Percentiles rank a stretch among this genome's conserved stretches.
These are phyloP conservation scores for Bertia moriformis DNA, from an alignment of 2,329 filamentous ascomycete species.

Conservation along the genomic window DNA sequence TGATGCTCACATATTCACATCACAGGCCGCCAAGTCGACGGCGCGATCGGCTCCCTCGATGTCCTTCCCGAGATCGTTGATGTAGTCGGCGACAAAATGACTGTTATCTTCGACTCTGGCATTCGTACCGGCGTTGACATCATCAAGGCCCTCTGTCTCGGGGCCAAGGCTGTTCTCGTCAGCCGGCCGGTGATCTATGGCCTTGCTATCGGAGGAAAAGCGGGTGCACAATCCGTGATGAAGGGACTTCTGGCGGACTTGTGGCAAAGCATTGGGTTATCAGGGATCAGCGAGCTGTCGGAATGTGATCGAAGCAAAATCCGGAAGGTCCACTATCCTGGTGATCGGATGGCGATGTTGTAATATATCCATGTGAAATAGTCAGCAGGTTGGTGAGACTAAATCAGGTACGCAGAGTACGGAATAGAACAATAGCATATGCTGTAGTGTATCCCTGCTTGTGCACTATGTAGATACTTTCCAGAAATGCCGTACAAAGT, in stretches of 20 bases:
- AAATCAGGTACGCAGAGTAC: too few species aligned
- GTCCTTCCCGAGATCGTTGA: slow-evolving; percentile 46
- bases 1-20: slow-evolving; percentile 2
- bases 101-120: slow-evolving; percentile 45
- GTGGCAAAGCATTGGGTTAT: slow-evolving; percentile 38
- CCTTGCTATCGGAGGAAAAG: slow-evolving; percentile 34
- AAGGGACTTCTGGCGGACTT: slow-evolving; percentile 33
- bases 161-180: slow-evolving; percentile 40
- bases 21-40: slow-evolving; percentile 35
- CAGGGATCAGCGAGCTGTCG: slow-evolving; percentile 24
- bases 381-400: too few species aligned
- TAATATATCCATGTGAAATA: too few species aligned
- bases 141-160: slow-evolving; percentile 38
- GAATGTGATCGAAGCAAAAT: slow-evolving; percentile 17
- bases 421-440: too few species aligned
- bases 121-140: slow-evolving; percentile 39
- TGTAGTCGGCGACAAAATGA: slow-evolving; percentile 41
- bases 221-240: slow-evolving; percentile 35
- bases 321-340: slow-evolving; percentile 17
- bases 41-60: slow-evolving; percentile 35
- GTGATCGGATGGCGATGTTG: slow-evolving; percentile 9
- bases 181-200: slow-evolving; percentile 44
- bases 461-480: too few species aligned
- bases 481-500: too few species aligned
- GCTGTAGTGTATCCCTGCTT: too few species aligned